phyloP scores from a whole-genome alignment of 2,329 filamentous ascomycete genomes.

The Phialophora macrospora region DNA sequence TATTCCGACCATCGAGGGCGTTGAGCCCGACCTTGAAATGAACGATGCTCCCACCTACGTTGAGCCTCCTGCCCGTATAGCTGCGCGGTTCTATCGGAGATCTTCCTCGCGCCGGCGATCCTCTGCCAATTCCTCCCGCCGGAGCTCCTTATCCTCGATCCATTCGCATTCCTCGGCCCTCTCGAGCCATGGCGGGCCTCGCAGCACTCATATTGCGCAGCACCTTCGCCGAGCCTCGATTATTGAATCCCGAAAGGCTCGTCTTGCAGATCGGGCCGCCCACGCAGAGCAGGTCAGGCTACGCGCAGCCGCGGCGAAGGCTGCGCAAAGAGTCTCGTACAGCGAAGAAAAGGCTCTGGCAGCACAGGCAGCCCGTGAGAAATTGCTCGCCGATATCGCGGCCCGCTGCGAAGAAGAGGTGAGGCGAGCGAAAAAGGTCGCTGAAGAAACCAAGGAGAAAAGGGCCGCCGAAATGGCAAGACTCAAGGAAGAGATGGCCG shows the following conservation, averaged over 20 bases:
- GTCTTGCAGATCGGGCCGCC: conserved; percentile 66
- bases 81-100: conserved; percentile 65
- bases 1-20: conserved; percentile 34
- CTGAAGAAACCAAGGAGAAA: conserved; percentile 68
- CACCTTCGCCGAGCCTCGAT: conserved; percentile 69
- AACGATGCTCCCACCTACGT: conserved; percentile 44
- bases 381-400: conserved; percentile 66
- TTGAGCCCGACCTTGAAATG: conserved; percentile 49
- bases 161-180: conserved; percentile 65
- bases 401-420: conserved; percentile 70
- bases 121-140: conserved; percentile 66
- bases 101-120: conserved; percentile 61
- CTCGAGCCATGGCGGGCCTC: conserved; percentile 54
- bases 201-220: conserved; percentile 66
- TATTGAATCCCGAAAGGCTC: conserved; percentile 66
- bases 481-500: conserved; percentile 65
- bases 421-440: conserved; percentile 67
- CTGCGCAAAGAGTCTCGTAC: conserved; percentile 60
- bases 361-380: conserved; percentile 67
- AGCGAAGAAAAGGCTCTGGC: conserved; percentile 67
- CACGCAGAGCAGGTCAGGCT: conserved; percentile 70
- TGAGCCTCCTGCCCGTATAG: conserved; percentile 64
- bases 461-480: conserved; percentile 66
- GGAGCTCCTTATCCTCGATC: conserved; percentile 66
- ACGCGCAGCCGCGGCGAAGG: conserved; percentile 66